Base-by-base conservation (phyloP, 169 alveolate species). In the Babesia ovis region DNA sequence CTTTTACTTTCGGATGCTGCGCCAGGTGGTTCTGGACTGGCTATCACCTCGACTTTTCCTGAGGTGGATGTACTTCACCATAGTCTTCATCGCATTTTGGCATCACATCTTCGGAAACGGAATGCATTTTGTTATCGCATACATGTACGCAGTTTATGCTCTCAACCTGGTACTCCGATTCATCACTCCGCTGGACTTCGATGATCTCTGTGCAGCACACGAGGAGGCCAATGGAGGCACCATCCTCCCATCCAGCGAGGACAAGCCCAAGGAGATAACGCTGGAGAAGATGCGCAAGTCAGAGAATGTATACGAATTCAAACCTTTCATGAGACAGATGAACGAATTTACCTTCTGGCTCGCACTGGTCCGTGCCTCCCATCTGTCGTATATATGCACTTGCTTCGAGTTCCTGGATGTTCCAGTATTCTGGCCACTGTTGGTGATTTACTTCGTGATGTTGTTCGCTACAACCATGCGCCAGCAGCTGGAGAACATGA, bases 341-440 rank as follows among this genome's bases (percentile, higher is more conserved):
- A 84, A 89, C 67, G 98, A 94, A 85, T 94, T 91, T 80, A 84
- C 90, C 41, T 94, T 93, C 60, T 94, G 98, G 98, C 80, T 86
- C 25, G 82, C 85, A 42, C 90, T 92, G 32, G 72, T 86, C 34
- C 77, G 91, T 54, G 93, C 92, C 31, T 55, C 93, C 32, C 62
- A 84, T 56, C 50, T 83, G 45, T 84, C 93, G 55, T 71, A 81
- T 48, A 0, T 81, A 8, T 60, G 85, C 55, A 76, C 91, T 34
- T 77, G 62, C 35, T 90, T 90, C 83, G 91, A 87, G 43, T 67
- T 85, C 60, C 71, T 93, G 56, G 95, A 94, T 75, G 60, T 94
- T 48, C 96, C 96, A 14, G 97, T 94, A 29, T 94, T 92, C 76
- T 94, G 98, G 98, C 98, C 98, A 25, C 68, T 94, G 50, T 85